A percentile compares a stretch with the other conserved stretches of the same genome.
phyloP scores from a whole-genome alignment of 306 rosid species.

The Cucumis melo region DNA sequence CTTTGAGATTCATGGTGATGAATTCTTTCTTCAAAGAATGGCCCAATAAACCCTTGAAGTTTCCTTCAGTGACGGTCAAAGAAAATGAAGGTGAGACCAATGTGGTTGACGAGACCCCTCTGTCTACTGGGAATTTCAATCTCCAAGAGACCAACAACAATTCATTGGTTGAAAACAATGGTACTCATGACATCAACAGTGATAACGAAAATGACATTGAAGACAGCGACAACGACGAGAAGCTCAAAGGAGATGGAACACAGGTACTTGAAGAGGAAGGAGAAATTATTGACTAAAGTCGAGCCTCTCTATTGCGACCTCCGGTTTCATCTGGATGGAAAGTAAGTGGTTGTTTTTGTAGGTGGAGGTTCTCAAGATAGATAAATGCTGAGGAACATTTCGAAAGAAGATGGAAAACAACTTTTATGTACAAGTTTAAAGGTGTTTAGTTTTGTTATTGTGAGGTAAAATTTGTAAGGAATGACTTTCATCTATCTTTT shows the following conservation, averaged over 20 bases:
- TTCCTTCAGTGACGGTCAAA: constrained; percentile 37
- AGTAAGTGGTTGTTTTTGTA: background rate
- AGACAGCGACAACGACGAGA: background rate
- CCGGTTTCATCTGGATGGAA: background rate
- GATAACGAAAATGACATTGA: background rate
- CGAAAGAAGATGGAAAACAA: no score
- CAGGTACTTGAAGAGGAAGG: constrained; percentile 48
- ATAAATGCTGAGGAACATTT: no score
- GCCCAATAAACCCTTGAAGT: constrained; percentile 45
- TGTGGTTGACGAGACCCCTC: constrained; percentile 12
- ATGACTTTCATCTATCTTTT: background rate
- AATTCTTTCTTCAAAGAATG: constrained; percentile 61
- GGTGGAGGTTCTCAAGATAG: background rate
- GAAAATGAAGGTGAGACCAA: constrained; percentile 18
- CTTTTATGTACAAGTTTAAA: no score
- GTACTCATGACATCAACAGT: background rate
- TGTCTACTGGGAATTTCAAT: background rate
- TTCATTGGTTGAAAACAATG: background rate
- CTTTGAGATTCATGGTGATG: constrained; percentile 65
- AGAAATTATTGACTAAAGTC: constrained; percentile 39
- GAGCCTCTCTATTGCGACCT: background rate
- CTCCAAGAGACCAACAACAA: background rate
- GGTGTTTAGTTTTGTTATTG: background rate
- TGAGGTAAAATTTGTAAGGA: background rate
- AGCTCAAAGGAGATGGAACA: constrained; percentile 10